Conservation (phyloP, 2,329 filamentous ascomycete species). For the Macroventuria anomochaeta region DNA sequence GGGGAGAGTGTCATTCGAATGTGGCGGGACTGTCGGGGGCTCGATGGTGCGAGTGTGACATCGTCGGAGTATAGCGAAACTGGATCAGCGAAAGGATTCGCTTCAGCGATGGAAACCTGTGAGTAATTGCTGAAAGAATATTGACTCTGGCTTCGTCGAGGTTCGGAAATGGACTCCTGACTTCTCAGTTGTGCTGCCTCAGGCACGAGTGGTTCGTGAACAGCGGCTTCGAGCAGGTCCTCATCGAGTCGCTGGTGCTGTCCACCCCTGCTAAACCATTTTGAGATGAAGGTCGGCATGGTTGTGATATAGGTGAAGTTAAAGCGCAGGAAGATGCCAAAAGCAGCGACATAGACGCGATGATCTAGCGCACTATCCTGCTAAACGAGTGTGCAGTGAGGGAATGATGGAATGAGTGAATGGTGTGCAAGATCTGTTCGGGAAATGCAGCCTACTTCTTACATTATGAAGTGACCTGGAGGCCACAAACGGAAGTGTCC, state of each 20-base stretch:
- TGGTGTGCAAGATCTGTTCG: background rate
- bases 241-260: background rate
- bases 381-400: background rate
- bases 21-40: background rate
- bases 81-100: background rate
- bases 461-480: background rate
- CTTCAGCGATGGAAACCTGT: background rate
- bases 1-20: constrained; percentile 1
- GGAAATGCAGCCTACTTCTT: background rate
- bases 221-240: background rate
- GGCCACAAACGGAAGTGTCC: background rate
- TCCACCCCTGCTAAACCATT: background rate
- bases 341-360: background rate
- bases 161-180: constrained; percentile 1
- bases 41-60: constrained; percentile 1
- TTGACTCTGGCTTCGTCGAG: background rate
- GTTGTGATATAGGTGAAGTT: background rate
- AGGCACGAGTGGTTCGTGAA: background rate
- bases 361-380: background rate
- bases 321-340: background rate
- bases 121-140: background rate
- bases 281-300: background rate
- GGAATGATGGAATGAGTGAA: background rate
- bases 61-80: background rate
- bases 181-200: constrained; percentile 7